A percentile compares a stretch with the other conserved stretches of the same genome.
Conservation (phyloP, 768 basidiomycete genomes). For the Suillus tomentosus region DNA sequence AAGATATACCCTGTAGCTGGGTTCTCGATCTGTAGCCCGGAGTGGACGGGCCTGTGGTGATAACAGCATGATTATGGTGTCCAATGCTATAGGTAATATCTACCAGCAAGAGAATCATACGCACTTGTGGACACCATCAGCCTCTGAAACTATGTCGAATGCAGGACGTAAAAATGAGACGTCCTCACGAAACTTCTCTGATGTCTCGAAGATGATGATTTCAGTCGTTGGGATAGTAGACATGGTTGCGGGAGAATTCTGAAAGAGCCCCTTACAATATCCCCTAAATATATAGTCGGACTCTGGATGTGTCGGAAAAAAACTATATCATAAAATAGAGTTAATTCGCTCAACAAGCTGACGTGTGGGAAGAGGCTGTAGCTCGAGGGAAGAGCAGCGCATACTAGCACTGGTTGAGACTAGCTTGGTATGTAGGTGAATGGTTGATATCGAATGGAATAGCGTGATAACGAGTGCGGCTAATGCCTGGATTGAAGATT, state of each 20-base stretch:
- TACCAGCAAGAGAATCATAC: conserved; percentile 5
- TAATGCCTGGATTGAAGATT: too few relatives aligned
- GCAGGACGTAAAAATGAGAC: conserved; percentile 3
- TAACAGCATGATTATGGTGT: not conserved
- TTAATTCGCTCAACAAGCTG: too few relatives aligned
- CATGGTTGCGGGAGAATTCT: conserved; percentile 13
- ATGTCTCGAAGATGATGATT: conserved; percentile 23
- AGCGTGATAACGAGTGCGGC: too few relatives aligned
- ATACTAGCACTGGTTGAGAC: too few relatives aligned
- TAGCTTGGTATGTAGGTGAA: too few relatives aligned
- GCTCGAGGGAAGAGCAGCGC: too few relatives aligned
- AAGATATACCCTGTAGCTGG: conserved; percentile 17
- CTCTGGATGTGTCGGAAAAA: too few relatives aligned
- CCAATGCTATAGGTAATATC: not conserved
- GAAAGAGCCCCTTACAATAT: not conserved
- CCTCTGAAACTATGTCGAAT: conserved; percentile 14
- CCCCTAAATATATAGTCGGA: not conserved
- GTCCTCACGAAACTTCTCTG: conserved; percentile 13
- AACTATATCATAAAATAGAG: too few relatives aligned
- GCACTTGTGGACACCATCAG: conserved; percentile 17
- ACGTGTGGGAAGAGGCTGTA: too few relatives aligned
- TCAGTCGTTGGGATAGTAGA: conserved; percentile 25
- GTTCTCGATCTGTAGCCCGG: conserved; percentile 25
- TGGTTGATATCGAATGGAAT: too few relatives aligned
- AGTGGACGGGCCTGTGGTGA: conserved; percentile 20